Percentiles rank a stretch among this genome's conserved stretches.
Conservation (phyloP, 495 filamentous ascomycete species). For the Cairneyella variabilis region DNA sequence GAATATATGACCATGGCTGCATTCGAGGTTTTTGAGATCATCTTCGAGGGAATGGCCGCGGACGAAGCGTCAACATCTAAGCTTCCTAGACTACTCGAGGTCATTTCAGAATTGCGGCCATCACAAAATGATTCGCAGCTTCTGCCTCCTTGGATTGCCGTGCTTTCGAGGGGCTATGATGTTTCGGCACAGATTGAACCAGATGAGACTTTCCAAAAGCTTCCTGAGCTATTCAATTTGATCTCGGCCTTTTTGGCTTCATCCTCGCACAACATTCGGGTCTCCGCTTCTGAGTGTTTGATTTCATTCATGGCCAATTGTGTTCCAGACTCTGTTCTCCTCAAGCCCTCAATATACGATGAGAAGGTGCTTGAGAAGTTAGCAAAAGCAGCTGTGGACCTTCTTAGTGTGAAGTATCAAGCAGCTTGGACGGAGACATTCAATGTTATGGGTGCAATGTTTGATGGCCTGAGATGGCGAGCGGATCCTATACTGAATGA, state of each 20-base stretch:
- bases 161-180: slow-evolving; percentile 89
- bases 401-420: slow-evolving; percentile 88
- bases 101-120: slow-evolving; percentile 83
- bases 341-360: slow-evolving; percentile 85
- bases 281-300: slow-evolving; percentile 91
- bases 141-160: slow-evolving; percentile 92
- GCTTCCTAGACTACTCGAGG: slow-evolving; percentile 79
- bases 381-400: slow-evolving; percentile 58
- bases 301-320: slow-evolving; percentile 89
- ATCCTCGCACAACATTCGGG: slow-evolving; percentile 82
- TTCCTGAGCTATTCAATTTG: slow-evolving; percentile 75
- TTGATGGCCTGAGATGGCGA: slow-evolving; percentile 82
- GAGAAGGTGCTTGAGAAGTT: slow-evolving; percentile 79
- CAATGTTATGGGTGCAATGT: slow-evolving; percentile 80
- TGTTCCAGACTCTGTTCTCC: slow-evolving; percentile 70
- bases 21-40: slow-evolving; percentile 94
- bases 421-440: slow-evolving; percentile 95
- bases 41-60: slow-evolving; percentile 86
- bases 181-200: slow-evolving; percentile 82
- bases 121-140: slow-evolving; percentile 88
- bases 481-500: slow-evolving; percentile 70
- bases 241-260: slow-evolving; percentile 78
- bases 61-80: slow-evolving; percentile 83
- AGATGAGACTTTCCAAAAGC: slow-evolving; percentile 81
- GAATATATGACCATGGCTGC: slow-evolving; percentile 93